Base-by-base conservation (phyloP, 768 basidiomycete genomes). In the Lyophyllum shimeji region DNA sequence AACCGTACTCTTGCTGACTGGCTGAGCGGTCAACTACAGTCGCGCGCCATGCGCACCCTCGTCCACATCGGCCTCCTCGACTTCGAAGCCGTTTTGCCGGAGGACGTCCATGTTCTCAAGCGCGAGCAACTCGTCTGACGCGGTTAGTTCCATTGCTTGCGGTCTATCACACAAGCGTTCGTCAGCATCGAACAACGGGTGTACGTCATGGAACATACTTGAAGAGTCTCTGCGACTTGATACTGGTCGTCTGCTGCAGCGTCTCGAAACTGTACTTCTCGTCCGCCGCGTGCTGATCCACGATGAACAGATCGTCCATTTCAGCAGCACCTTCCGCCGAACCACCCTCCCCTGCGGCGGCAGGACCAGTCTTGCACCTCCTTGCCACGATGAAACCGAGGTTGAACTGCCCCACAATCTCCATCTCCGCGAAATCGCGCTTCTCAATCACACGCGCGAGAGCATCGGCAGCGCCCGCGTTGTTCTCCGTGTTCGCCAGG, bases 191-290 rank as follows among this genome's bases (percentile, higher is more conserved):
- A 37, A 37, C n/a, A n/a, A n/a, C n/a, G 5, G 15, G 12, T 48
- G 25, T 24, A 39, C 1, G 23, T 40, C 21, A 3, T 21, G 44
- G 23, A 44, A 73, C 84, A 53, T 61, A 95, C 95, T 81, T 80
- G 68, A 96, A 83, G 4, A 98, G 76, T 57, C 76, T 84, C 65
- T 98, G 96, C 1, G 90, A 91, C 61, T 90, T 82, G 56, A 99
- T 95, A 50, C 80, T 82, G 11, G 95, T 98, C n/a, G 86, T 93
- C 60, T 83, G 79, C 69, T 98, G 96, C 55, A 98, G 73, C 1
- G 83, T 90, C 76, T 98, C 97, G 67, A 98, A 98, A 68, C 98
- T 98, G 73, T 92, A 98, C 74, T 98, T 98, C 72, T 98, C 97
- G 70, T 99, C 97, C 4, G 93, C 87, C 4, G 96, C 95, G 70